Percentiles rank a stretch among this genome's conserved stretches.
phyloP scores from a whole-genome alignment of 2,329 filamentous ascomycete genomes.

The Colletotrichum shisoi region DNA sequence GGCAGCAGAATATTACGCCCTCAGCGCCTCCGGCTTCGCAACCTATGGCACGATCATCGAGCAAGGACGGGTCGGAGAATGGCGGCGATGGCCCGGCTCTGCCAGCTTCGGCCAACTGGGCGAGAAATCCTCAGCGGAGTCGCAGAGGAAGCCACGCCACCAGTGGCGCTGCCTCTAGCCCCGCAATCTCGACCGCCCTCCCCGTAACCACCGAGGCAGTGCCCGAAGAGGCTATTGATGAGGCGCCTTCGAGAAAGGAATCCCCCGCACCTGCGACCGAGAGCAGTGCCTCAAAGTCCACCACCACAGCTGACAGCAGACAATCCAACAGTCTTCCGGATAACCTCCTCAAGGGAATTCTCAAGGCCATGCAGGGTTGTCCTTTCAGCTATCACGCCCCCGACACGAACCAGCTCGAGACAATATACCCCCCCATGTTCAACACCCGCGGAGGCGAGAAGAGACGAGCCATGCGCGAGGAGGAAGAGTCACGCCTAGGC shows the following conservation, averaged over 20 bases:
- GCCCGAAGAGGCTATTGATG: slow-evolving; percentile 56
- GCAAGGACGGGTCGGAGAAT: slow-evolving; percentile 76
- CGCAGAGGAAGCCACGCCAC: slow-evolving; percentile 81
- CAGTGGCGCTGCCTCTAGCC: slow-evolving; percentile 82
- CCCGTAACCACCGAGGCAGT: slow-evolving; percentile 62
- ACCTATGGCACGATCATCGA: slow-evolving; percentile 77
- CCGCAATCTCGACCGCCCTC: slow-evolving; percentile 70
- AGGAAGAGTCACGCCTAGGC: slow-evolving; percentile 64
- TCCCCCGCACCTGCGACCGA: slow-evolving; percentile 40
- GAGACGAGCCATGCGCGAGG: slow-evolving; percentile 78
- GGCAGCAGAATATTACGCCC: slow-evolving; percentile 56
- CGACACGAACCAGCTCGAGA: slow-evolving; percentile 40
- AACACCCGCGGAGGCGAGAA: slow-evolving; percentile 83
- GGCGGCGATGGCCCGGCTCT: slow-evolving; percentile 86
- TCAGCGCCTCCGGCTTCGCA: slow-evolving; percentile 57
- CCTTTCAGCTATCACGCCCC: slow-evolving; percentile 44
- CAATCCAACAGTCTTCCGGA: slow-evolving; percentile 35
- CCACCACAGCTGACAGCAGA: slow-evolving; percentile 9
- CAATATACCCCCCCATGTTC: slow-evolving; percentile 73
- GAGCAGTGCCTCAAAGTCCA: slow-evolving; percentile 14
- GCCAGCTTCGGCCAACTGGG: slow-evolving; percentile 94
- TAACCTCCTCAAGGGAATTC: slow-evolving; percentile 48
- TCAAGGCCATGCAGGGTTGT: slow-evolving; percentile 52
- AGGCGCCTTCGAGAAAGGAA: slow-evolving; percentile 48
- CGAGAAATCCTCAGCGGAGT: slow-evolving; percentile 72